Evolutionary conservation across 1,139 yeast genomes (phyloP), one percentile per base, ranked within the genome.

Genomic region (Meyerozyma guilliermondii): DNA sequence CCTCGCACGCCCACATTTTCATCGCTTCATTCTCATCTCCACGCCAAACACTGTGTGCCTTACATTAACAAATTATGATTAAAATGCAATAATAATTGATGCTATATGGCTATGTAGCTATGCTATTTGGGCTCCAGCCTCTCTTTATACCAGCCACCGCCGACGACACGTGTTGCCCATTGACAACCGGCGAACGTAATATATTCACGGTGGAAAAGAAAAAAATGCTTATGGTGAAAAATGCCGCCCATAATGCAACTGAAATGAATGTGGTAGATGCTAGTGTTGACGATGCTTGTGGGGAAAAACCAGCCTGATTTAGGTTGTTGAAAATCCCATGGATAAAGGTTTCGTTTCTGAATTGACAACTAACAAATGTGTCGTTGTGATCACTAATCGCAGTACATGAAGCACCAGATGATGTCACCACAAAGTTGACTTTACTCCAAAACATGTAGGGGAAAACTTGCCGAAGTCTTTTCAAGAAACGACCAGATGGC

Each of bases 1-100:
- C n/a, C n/a, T n/a, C n/a, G n/a, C n/a, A n/a, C n/a, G n/a, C n/a
- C n/a, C n/a, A n/a, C n/a, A n/a, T n/a, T n/a, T n/a, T n/a, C n/a
- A n/a, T n/a, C n/a, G n/a, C n/a, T n/a, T n/a, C n/a, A n/a, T n/a
- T n/a, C n/a, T n/a, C n/a, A n/a, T n/a, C n/a, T n/a, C n/a, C n/a
- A n/a, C n/a, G n/a, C n/a, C n/a, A n/a, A n/a, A n/a, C n/a, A n/a
- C n/a, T n/a, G n/a, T n/a, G n/a, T 92, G 68, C 98, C 98, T 60
- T 87, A 76, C 69, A 84, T 86, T 60, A 89, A 85, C 66, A 97
- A 92, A 73, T 83, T 92, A 68, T 87, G 80, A 63, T 34, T 30
- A 36, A 33, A 20, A 18, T 33, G 36, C 36, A 33, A 33, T 33
- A 33, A 33, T 33, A 33, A 33, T 18, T 18, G 24, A 33, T 33